Evolutionary conservation across 2,329 filamentous ascomycete species (phyloP), one percentile per base, ranked within the genome.

Genomic region (Penicillium frequentans): DNA sequence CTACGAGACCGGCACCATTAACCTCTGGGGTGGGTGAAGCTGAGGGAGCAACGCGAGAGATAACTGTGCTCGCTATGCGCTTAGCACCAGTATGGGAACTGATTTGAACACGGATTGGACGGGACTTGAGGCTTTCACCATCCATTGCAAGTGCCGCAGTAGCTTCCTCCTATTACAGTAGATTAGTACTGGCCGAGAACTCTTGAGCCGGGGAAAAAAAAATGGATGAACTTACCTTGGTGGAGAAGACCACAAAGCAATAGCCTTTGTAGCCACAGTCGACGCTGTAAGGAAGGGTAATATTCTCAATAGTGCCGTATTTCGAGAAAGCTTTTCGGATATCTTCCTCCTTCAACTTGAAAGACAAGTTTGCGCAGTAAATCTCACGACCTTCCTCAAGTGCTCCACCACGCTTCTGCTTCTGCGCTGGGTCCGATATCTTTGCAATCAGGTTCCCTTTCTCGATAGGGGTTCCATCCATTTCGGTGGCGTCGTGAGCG

Each of bases 311-410:
- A 2, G 78, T 85, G 13, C 95, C 95, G 61, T 90, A 92, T 62
- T 89, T 87, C 29, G 82, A 78, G 65, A 97, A 96, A 0, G 90
- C 74, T 9, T 86, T 83, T 57, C 83, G 81, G 35, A 98, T 67
- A 37, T 96, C 90, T 2, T 82, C 76, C 66, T 95, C 90, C 3
- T 79, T 82, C 1, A 84, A 80, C 29, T 80, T 80, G 57, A 79
- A 80, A 60, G 89, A 84, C 13, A 93, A 73, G 58, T 90, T 89
- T 53, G 82, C 87, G 52, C 97, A 81, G 67, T 92, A 90, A 10
- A 98, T 76, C 74, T 98, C 93, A 33, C 95, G 86, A 3, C 90
- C 91, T 72, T 98, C 93, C n/a, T 90, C 86, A 49, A 90, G 83
- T 10, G 93, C 87, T 23, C 92, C 92, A 57, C 88, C 85, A 23